Evolutionary conservation across 2,329 filamentous ascomycete species (phyloP), one percentile per base, ranked within the genome.

Genomic region (Parastagonospora nodorum): DNA sequence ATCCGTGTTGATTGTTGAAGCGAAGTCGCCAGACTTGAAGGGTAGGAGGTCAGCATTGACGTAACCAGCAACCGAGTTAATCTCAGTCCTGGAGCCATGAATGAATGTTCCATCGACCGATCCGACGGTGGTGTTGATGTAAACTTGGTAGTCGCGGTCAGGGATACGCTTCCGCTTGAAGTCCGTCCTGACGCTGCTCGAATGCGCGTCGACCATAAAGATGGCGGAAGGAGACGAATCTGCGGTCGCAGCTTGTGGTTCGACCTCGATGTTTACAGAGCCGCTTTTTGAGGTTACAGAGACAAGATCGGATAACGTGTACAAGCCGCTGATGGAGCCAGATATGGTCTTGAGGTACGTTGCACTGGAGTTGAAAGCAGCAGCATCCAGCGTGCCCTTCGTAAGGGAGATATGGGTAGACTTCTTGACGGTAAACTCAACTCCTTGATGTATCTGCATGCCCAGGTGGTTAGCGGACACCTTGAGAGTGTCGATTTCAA

Each of bases 31-130:
- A 12, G 60, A 57, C 16, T 60, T 61, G 51, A 61, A 75, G 1
- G 76, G 77, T 0, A 76, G 44, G 15, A 79, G 49, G 11, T 73
- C 68, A 3, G 68, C 66, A 1, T 64, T 66, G 27, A 78, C 69
- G 5, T 63, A 64, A 12, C 76, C 77, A 5, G 75, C 75, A 6
- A 63, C 51, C 0, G 75, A 72, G 15, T 57, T 54, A 7, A 78
- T 61, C 8, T 63, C 55, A 5, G 75, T 76, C 2, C 55, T 55
- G 2, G 69, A 67, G 14, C 77, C 76, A 42, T 77, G 75, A 45
- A 79, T 72, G 45, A 74, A 91, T 1, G 55, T 67, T 0, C 75
- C 75, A 8, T 64, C 60, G 4, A 79, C 61, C 2, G 71, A 70
- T 10, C 73, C 74, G 5, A 73, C 75, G 1, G 58, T 66, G 0